Conservation (phyloP, 2,329 filamentous ascomycete species). For the Apiospora rasikravindrae region DNA sequence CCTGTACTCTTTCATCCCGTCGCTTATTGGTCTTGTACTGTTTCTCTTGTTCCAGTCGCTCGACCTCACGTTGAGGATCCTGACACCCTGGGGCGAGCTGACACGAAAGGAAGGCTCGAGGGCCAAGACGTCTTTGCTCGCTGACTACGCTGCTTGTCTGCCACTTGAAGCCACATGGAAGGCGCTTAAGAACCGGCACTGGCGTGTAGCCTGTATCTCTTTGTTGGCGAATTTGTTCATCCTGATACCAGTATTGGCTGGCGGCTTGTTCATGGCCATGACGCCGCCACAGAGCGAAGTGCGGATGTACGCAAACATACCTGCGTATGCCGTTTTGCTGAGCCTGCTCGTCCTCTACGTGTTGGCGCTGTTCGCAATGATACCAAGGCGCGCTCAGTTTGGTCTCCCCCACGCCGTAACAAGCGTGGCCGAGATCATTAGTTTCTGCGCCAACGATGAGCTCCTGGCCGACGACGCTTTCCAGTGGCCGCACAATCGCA, state of each 20-base stretch:
- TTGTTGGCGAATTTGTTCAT: slow-evolving; percentile 63
- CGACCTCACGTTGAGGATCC: slow-evolving; percentile 67
- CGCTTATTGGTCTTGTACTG: slow-evolving; percentile 68
- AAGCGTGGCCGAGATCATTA: slow-evolving; percentile 77
- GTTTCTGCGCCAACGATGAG: slow-evolving; percentile 76
- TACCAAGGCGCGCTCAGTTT: slow-evolving; percentile 65
- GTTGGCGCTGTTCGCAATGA: slow-evolving; percentile 63
- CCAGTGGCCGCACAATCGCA: slow-evolving; percentile 67
- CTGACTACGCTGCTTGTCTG: slow-evolving; percentile 72
- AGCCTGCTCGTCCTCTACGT: slow-evolving; percentile 74
- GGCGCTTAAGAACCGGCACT: slow-evolving; percentile 67
- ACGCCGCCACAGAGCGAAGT: slow-evolving; percentile 59
- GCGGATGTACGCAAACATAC: slow-evolving; percentile 73
- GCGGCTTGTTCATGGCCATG: slow-evolving; percentile 76
- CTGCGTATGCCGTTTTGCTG: slow-evolving; percentile 76
- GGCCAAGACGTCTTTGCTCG: slow-evolving; percentile 68
- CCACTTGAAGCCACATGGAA: slow-evolving; percentile 64
- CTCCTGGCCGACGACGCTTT: slow-evolving; percentile 77
- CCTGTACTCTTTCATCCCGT: slow-evolving; percentile 78
- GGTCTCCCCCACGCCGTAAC: slow-evolving; percentile 75
- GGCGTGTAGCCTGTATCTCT: slow-evolving; percentile 66
- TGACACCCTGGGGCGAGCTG: slow-evolving; percentile 74
- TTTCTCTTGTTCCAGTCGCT: slow-evolving; percentile 71
- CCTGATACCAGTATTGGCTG: slow-evolving; percentile 69
- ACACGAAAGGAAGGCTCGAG: slow-evolving; percentile 60